Conservation (phyloP, 2,329 filamentous ascomycete species). For the Teratosphaeria zuluensis region DNA sequence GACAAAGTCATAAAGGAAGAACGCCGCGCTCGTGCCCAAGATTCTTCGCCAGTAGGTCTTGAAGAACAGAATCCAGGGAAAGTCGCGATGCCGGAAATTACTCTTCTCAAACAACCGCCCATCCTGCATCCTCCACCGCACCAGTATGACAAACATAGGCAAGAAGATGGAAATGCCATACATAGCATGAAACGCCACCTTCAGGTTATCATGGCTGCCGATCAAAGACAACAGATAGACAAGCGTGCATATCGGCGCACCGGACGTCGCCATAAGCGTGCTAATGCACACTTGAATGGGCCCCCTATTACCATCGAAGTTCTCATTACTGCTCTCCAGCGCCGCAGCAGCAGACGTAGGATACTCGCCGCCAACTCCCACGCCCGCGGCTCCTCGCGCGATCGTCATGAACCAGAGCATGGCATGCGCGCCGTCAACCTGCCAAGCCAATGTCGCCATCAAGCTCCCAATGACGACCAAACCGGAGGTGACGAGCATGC, state of each 20-base stretch:
- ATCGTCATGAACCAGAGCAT: conserved; percentile 47
- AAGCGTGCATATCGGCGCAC: conserved; percentile 15
- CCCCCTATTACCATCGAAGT: conserved; percentile 23
- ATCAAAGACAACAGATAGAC: conserved; percentile 32
- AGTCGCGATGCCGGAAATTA: conserved; percentile 41
- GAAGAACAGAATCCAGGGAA: conserved; percentile 42
- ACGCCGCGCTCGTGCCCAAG: conserved; percentile 45
- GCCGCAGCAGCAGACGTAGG: conserved; percentile 40
- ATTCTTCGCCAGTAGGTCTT: conserved; percentile 47
- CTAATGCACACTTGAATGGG: conserved; percentile 18
- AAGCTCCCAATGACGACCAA: conserved; percentile 39
- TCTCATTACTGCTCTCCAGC: conserved; percentile 41
- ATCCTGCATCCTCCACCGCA: conserved; percentile 45
- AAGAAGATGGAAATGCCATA: conserved; percentile 38
- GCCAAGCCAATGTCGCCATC: conserved; percentile 23
- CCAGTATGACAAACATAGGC: conserved; percentile 43
- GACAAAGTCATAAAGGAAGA: conserved; percentile 45
- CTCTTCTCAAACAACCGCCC: conserved; percentile 43
- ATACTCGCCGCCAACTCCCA: conserved; percentile 42
- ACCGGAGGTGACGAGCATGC: conserved; percentile 36
- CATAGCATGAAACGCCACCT: conserved; percentile 31
- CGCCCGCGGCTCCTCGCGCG: conserved; percentile 36
- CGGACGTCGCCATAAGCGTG: conserved; percentile 15
- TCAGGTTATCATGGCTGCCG: conserved; percentile 27
- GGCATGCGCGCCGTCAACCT: conserved; percentile 16